Evolutionary conservation across 495 filamentous ascomycete genomes (phyloP).

Genomic region (Hypoxylon fuscum): DNA sequence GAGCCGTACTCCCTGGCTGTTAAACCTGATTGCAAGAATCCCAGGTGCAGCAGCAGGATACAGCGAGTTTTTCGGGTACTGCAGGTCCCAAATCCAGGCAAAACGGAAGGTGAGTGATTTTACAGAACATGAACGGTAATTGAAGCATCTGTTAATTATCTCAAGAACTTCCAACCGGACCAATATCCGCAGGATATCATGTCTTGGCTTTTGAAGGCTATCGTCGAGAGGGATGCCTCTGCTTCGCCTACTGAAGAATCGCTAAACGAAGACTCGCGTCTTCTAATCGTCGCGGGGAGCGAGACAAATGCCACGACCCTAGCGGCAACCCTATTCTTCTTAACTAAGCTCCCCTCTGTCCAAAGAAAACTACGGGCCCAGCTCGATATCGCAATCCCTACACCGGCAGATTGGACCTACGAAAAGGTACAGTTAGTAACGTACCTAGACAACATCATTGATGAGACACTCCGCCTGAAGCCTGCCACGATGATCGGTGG

Average conservation of each 20-base stretch:
- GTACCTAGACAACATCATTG: conserved; percentile 60
- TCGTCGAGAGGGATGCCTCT: conserved; percentile 27
- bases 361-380: conserved; percentile 30
- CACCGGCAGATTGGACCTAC: conserved; percentile 34
- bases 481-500: conserved; percentile 49
- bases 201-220: conserved; percentile 40
- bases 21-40: conserved; percentile 26
- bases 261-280: conserved; percentile 27
- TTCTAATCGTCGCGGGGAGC: conserved; percentile 35
- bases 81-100: conserved; percentile 8
- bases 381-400: conserved; percentile 21
- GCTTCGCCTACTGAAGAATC: conserved; percentile 24
- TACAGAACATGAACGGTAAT: too few species aligned
- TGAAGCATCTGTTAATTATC: neutral
- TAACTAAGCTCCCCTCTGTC: conserved; percentile 25
- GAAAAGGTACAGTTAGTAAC: conserved; percentile 29
- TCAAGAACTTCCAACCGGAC: conserved; percentile 7
- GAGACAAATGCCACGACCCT: conserved; percentile 32
- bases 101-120: conserved; percentile 25
- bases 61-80: conserved; percentile 19
- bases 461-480: conserved; percentile 62
- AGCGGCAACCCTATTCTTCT: conserved; percentile 21
- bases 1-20: conserved; percentile 50
- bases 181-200: conserved; percentile 33
- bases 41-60: conserved; percentile 12